Evolutionary conservation across 306 rosid species (phyloP).

Genomic region (Oxytropis ochrocephala): DNA sequence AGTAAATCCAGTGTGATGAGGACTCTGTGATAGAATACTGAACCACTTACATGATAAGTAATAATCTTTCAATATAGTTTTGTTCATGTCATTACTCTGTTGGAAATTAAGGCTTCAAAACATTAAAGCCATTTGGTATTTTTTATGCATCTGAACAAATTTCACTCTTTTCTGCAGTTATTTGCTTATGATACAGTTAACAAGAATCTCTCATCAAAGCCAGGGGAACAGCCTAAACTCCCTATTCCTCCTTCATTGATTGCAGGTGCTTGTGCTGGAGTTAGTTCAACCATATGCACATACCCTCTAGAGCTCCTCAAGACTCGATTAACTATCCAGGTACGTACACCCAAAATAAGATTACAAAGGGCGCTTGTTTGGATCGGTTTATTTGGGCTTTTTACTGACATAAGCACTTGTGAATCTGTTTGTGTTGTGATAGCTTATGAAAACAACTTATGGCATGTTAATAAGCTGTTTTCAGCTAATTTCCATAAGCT

Average conservation of each 20-base stretch:
- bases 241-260: slow-evolving; percentile 73
- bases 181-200: slow-evolving; percentile 92
- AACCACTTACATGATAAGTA: not conserved
- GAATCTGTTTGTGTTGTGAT: too few relatives aligned
- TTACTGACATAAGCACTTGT: too few relatives aligned
- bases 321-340: slow-evolving; percentile 93
- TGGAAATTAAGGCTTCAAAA: not conserved
- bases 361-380: too few relatives aligned
- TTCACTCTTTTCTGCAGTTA: slow-evolving; percentile 51
- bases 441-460: too few relatives aligned
- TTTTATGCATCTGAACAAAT: slow-evolving; percentile 11
- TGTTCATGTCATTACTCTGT: not conserved
- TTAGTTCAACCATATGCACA: slow-evolving; percentile 76
- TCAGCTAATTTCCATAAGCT: too few relatives aligned
- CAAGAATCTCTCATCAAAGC: slow-evolving; percentile 61
- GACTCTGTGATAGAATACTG: not conserved
- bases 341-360: too few relatives aligned
- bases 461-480: too few relatives aligned
- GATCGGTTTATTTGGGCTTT: too few relatives aligned
- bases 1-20: not conserved
- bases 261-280: slow-evolving; percentile 99
- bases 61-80: too few relatives aligned
- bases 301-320: slow-evolving; percentile 91
- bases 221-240: slow-evolving; percentile 72
- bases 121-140: not conserved